Evolutionary conservation across 2,329 filamentous ascomycete species (phyloP).

Genomic region (Pyricularia pennisetigena): DNA sequence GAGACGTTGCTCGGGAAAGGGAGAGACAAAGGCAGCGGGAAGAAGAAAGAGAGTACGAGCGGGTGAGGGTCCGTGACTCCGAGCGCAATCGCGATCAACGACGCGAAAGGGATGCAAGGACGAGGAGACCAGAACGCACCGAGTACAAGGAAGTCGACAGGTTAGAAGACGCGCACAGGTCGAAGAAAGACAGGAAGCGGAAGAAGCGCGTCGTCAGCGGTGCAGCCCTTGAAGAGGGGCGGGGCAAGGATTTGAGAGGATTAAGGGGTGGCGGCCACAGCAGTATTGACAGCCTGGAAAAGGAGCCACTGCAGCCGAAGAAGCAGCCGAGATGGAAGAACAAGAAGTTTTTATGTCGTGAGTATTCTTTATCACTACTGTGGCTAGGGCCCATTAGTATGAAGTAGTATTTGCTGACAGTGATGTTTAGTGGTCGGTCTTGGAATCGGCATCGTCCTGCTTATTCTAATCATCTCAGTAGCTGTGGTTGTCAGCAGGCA

Average conservation of each 20-base stretch:
- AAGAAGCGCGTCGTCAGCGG: slow-evolving; percentile 61
- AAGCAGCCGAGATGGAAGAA: slow-evolving; percentile 31
- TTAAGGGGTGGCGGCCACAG: slow-evolving; percentile 32
- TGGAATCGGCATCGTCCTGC: slow-evolving; percentile 40
- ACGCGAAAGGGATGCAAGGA: slow-evolving; percentile 3
- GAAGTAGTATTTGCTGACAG: background rate
- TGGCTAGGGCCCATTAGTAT: background rate
- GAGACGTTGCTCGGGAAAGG: slow-evolving; percentile 6
- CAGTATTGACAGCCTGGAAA: slow-evolving; percentile 39
- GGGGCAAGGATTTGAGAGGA: slow-evolving; percentile 21
- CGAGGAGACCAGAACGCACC: slow-evolving; percentile 6
- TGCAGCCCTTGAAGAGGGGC: slow-evolving; percentile 58
- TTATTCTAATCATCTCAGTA: slow-evolving; percentile 59
- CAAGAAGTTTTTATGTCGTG: slow-evolving; percentile 46
- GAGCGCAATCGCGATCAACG: slow-evolving; percentile 3
- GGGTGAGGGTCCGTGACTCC: slow-evolving; percentile 5
- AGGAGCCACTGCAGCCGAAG: slow-evolving; percentile 28
- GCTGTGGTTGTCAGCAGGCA: slow-evolving; percentile 48
- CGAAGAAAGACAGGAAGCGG: slow-evolving; percentile 6
- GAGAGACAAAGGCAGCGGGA: slow-evolving; percentile 5
- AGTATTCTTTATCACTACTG: slow-evolving; percentile 18
- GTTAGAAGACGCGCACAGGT: slow-evolving; percentile 6
- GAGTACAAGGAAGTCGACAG: slow-evolving; percentile 7
- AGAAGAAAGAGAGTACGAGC: slow-evolving; percentile 5
- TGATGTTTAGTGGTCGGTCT: slow-evolving; percentile 37